Evolutionary conservation across 805 yeast species (phyloP), one percentile per base, ranked within the genome.

Genomic region (Sungouiella blattae): DNA sequence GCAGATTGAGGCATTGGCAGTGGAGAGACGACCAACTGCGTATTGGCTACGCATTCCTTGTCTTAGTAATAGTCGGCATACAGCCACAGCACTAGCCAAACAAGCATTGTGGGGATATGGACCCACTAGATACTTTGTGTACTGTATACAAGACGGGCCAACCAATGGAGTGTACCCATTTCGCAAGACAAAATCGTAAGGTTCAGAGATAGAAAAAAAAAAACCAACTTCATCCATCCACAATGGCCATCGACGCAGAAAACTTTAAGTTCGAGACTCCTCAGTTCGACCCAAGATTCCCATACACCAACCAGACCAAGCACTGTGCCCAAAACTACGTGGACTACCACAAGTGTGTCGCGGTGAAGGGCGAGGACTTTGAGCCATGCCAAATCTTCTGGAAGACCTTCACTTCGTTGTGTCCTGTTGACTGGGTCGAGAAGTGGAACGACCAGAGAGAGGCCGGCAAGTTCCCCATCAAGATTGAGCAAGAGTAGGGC

Each of bases 321-420:
- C 96, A 91, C 77, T 93, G 98, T 77, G 94, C 91, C 81, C 97
- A 91, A 74, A 77, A 91, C 53, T 93, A 91, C 73, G 87, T 93
- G 58, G 98, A 93, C 70, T 93, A 91, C 80, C 93, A 85, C 83
- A 89, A 88, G 69, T 93, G 98, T 75, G 79, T 93, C 62, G 84
- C 81, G 58, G 87, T 89, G 50, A 91, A 91, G 73, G 98, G 98
- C 61, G 97, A 91, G 71, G 98, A 89, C 44, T 93, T 93, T 60
- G 95, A 89, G 56, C 98, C 98, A 59, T 93, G 98, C 71, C 77
- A 88, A 70, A 89, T 86, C 55, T 93, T 93, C 75, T 86, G 78
- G 80, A 83, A 78, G 68, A 87, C 97, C 38, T 93, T 77, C 77
- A 78, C 83, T 53, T 78, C 96, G 16, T 73, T 86, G 57, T 86